These are phyloP conservation scores for Sclerotinia minor DNA, from an alignment of 2,329 filamentous ascomycete species.

Conservation along the genomic window DNA sequence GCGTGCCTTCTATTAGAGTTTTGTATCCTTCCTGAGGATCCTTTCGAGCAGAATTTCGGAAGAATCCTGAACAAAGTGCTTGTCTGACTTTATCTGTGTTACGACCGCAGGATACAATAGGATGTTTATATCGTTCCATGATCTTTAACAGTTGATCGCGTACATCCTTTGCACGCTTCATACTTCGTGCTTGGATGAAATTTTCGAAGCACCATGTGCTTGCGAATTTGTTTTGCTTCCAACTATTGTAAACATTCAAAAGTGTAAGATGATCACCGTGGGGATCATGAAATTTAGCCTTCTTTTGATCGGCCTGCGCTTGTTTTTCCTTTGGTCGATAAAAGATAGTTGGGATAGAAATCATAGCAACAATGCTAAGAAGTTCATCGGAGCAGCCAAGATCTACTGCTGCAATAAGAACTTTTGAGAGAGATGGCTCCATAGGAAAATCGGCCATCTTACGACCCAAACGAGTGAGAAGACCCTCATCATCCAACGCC, in stretches of 20 bases:
- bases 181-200: conserved; percentile 89
- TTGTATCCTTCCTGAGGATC: conserved; percentile 97
- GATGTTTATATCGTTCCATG: conserved; percentile 87
- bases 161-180: conserved; percentile 88
- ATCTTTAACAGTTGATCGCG: conserved; percentile 89
- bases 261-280: conserved; percentile 92
- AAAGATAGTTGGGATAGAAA: conserved; percentile 83
- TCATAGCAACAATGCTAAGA: conserved; percentile 91
- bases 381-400: conserved; percentile 91
- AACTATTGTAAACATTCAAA: conserved; percentile 95
- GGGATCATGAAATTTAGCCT: conserved; percentile 94
- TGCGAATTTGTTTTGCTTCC: conserved; percentile 81
- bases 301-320: conserved; percentile 93
- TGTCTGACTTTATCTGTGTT: conserved; percentile 85
- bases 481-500: conserved; percentile 90
- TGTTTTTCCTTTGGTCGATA: conserved; percentile 98
- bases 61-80: conserved; percentile 90
- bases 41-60: conserved; percentile 91
- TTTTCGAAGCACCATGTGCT: conserved; percentile 97
- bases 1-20: conserved; percentile 91
- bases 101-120: conserved; percentile 79
- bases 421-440: conserved; percentile 89
- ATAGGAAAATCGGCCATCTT: conserved; percentile 99
- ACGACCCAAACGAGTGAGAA: conserved; percentile 84
- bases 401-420: conserved; percentile 83